Percentiles rank a stretch among this genome's conserved stretches.
Evolutionary conservation across 192 early-diverging fungal species (phyloP).

Genomic region (Coemansia erecta): DNA sequence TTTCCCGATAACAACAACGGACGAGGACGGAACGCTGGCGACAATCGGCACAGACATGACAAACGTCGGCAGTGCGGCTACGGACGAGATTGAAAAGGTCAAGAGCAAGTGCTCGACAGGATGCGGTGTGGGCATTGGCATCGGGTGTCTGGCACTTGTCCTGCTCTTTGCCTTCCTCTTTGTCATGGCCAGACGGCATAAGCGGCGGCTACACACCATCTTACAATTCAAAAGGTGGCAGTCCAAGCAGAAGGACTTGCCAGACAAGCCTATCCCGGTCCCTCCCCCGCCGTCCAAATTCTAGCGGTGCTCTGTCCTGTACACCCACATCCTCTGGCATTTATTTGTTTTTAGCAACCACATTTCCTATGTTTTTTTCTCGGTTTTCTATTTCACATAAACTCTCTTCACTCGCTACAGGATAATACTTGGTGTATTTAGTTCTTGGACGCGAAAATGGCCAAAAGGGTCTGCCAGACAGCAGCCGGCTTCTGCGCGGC

Average conservation of each 20-base stretch:
- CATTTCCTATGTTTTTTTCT: conserved; percentile 2
- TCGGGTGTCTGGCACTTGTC: conserved; percentile 37
- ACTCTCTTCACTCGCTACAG: background rate
- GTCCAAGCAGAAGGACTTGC: conserved; percentile 41
- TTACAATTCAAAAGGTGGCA: conserved; percentile 39
- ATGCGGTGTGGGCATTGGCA: conserved; percentile 44
- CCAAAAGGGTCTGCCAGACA: conserved; percentile 86
- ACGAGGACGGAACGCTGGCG: background rate
- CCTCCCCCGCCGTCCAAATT: conserved; percentile 36
- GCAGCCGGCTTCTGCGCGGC: conserved; percentile 83
- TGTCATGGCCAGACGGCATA: conserved; percentile 41
- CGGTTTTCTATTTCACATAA: background rate
- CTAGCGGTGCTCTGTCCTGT: conserved; percentile 6
- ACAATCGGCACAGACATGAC: background rate
- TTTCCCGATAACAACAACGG: background rate
- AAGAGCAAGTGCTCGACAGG: conserved; percentile 40
- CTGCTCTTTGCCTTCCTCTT: conserved; percentile 32
- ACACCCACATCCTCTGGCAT: background rate
- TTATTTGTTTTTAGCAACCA: background rate
- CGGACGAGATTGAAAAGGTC: conserved; percentile 3
- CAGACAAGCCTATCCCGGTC: conserved; percentile 45
- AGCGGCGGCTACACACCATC: conserved; percentile 31
- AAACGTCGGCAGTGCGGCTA: background rate
- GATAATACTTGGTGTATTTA: conserved; percentile 5
- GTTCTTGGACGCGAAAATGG: conserved; percentile 73